phyloP scores from a whole-genome alignment of 106 monocot species.

The Acorus calamus region DNA sequence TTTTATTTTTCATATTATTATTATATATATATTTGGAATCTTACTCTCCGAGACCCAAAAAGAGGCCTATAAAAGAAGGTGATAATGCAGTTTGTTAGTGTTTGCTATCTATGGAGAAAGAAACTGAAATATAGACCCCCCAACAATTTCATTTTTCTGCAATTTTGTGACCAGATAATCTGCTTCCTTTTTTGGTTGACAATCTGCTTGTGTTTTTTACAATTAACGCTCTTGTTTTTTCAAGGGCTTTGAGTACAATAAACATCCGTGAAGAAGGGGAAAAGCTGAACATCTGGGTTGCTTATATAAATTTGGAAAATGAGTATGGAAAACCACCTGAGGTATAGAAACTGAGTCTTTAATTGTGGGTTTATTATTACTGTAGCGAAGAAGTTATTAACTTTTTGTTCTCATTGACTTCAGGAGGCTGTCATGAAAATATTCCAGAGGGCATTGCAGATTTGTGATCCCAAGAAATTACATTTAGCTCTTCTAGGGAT shows the following conservation, averaged over 20 bases:
- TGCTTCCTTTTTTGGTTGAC: too few species aligned
- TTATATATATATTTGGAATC: too few species aligned
- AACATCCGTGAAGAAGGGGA: conserved; percentile 78
- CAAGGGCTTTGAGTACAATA: conserved; percentile 82
- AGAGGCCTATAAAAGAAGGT: too few species aligned
- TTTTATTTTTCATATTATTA: too few species aligned
- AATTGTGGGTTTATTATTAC: too few species aligned
- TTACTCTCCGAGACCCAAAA: too few species aligned
- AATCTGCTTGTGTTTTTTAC: too few species aligned
- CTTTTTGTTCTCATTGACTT: background rate
- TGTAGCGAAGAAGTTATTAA: background rate
- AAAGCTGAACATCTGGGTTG: conserved; percentile 92
- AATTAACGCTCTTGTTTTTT: background rate
- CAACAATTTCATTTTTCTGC: too few species aligned
- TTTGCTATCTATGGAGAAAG: too few species aligned
- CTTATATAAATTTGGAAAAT: conserved; percentile 91
- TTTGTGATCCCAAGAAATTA: conserved; percentile 75
- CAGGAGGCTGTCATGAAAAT: conserved; percentile 74
- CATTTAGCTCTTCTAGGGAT: conserved; percentile 74
- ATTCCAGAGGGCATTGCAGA: conserved; percentile 75
- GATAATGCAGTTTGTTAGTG: too few species aligned
- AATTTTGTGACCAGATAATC: too few species aligned
- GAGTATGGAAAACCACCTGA: conserved; percentile 75
- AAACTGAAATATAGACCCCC: too few species aligned
- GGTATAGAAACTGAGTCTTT: conserved; percentile 24